Evolutionary conservation across 768 basidiomycete species (phyloP).

Genomic region (Boletus eberwhitei): DNA sequence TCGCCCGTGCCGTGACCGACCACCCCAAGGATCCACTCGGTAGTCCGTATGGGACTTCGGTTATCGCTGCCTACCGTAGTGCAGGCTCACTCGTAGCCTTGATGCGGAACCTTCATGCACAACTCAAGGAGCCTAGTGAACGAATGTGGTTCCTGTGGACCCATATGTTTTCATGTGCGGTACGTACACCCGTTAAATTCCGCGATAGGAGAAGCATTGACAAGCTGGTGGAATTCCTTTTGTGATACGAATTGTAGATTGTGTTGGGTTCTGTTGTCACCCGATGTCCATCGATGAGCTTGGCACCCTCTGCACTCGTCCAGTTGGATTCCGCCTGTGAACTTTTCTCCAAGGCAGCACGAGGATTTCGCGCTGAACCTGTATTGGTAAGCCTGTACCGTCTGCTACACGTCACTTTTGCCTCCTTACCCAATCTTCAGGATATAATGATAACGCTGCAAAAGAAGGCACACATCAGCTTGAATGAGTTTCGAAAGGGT

Average conservation of each 20-base stretch:
- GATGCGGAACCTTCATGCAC: conserved; percentile 65
- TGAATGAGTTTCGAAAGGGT: conserved; percentile 62
- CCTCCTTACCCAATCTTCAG: conserved; percentile 33
- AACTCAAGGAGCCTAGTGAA: conserved; percentile 60
- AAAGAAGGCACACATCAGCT: conserved; percentile 60
- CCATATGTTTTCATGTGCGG: conserved; percentile 58
- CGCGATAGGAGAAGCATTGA: conserved; percentile 16
- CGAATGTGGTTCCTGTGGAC: conserved; percentile 57
- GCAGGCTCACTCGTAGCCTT: conserved; percentile 68
- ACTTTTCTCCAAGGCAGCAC: conserved; percentile 66
- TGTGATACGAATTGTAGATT: conserved; percentile 37
- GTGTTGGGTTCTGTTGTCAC: conserved; percentile 74
- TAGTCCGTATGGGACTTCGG: conserved; percentile 68
- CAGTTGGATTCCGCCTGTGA: conserved; percentile 76
- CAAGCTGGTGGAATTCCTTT: conserved; percentile 4
- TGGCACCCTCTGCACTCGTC: conserved; percentile 69
- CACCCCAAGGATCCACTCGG: conserved; percentile 72
- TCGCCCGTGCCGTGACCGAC: conserved; percentile 68
- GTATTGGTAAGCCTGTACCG: conserved; percentile 49
- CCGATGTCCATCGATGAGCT: conserved; percentile 73
- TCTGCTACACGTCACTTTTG: background rate
- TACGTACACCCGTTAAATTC: conserved; percentile 33
- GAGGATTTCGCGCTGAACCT: conserved; percentile 59
- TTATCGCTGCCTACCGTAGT: conserved; percentile 71
- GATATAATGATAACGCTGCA: conserved; percentile 62